Evolutionary conservation across 2,329 filamentous ascomycete species (phyloP), one percentile per base, ranked within the genome.

Genomic region (Eutypella sp.): DNA sequence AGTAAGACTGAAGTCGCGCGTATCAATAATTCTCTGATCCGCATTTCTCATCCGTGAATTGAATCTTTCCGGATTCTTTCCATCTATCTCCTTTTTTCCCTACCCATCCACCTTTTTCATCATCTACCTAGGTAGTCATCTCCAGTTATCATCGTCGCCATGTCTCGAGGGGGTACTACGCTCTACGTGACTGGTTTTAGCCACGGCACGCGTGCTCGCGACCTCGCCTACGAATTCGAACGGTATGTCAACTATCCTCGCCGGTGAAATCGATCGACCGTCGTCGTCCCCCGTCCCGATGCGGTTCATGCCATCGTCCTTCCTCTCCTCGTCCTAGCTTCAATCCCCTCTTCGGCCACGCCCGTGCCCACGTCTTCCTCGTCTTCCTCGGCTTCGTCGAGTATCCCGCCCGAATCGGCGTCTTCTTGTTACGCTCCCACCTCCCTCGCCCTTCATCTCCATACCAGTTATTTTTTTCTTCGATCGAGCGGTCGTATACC

Each of bases 171-270:
- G 69, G 86, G 89, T 61, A 95, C 88, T 51, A 97, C 92, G 47
- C 88, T 97, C 60, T 97, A 97, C 78, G 92, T 97, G 72, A 96
- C 91, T 66, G 93, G 93, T 81, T 99, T 99, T 73, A 95, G 92
- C 81, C 90, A 96, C 74, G 90, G 92, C 71, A 96, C 92, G 71
- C 89, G 93, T 78, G 90, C 93, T 71, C 89, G 93, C 83, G 91
- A 99, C 79, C 88, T 97, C 71, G 90, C 92, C 78, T 96, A 95
- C 87, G 92, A 97, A 81, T 97, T 97, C 87, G 92, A 97, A 91
- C 90, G 92, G 89, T 96, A 96, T 83, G 91, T 95, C 79, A 78
- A 71, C 75, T 72, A 74, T 68, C 70, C 67, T 67, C 68, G 65
- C 70, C 73, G 70, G 72, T 71, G 65, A 67, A 64, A 70, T 64